Conservation (phyloP, 441 rosid genomes). For the Populus tomentosa region DNA sequence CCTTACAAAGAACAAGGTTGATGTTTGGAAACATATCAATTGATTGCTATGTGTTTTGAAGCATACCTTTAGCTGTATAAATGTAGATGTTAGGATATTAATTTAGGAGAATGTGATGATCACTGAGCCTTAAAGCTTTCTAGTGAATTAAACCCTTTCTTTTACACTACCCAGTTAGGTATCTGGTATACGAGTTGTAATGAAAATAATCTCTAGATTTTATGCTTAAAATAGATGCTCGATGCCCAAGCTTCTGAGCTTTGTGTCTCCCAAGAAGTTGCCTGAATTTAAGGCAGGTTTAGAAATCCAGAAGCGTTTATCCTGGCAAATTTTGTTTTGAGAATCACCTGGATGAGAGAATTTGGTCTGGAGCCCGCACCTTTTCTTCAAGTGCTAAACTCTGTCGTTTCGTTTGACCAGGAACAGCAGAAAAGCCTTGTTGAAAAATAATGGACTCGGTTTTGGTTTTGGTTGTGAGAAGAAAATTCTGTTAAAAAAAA, state of each 20-base stretch:
- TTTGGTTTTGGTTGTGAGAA: background rate
- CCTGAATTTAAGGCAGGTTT: background rate
- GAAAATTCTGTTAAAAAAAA: too few relatives aligned
- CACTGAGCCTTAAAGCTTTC: background rate
- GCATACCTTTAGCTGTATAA: slow-evolving; percentile 11
- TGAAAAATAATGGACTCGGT: background rate
- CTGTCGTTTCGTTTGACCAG: background rate
- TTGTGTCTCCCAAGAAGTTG: background rate
- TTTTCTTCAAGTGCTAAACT: background rate
- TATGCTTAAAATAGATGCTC: background rate
- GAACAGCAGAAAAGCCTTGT: background rate
- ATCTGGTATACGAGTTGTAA: background rate
- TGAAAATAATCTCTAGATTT: background rate
- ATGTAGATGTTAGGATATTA: slow-evolving; percentile 13
- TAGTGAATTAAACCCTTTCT: background rate
- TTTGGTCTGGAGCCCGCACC: background rate
- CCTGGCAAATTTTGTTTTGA: background rate
- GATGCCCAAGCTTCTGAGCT: background rate
- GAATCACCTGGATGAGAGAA: background rate
- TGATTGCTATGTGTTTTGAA: background rate
- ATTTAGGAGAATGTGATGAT: background rate
- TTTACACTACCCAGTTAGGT: background rate
- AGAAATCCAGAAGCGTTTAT: background rate
- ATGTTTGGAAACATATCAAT: slow-evolving; percentile 2
- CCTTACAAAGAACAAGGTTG: slow-evolving; percentile 93